These are phyloP conservation scores for Boletales sp. DNA, from an alignment of 768 basidiomycete genomes.

Conservation along the genomic window DNA sequence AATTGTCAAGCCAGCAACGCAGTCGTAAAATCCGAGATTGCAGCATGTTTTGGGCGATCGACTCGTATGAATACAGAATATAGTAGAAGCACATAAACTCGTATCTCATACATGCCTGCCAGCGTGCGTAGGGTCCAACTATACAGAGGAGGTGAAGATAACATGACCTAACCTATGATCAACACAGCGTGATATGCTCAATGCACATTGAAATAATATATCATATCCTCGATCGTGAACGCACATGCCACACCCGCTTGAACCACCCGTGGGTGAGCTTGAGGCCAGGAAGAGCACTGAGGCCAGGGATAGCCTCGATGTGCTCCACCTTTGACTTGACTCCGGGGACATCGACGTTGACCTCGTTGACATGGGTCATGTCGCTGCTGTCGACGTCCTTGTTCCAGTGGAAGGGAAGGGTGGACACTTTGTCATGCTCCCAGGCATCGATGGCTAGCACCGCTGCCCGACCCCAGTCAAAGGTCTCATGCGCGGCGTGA, in stretches of 20 bases:
- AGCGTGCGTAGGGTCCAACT: too few relatives aligned
- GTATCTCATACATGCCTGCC: not conserved
- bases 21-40: not conserved
- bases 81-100: constrained; percentile 6
- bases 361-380: constrained; percentile 11
- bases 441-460: constrained; percentile 62
- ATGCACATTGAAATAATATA: not conserved
- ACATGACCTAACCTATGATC: not conserved
- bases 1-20: constrained; percentile 35
- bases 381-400: constrained; percentile 35
- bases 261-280: constrained; percentile 28
- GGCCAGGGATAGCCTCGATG: constrained; percentile 18
- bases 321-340: constrained; percentile 17
- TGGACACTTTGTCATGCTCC: constrained; percentile 35
- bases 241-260: constrained; percentile 33
- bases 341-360: not conserved
- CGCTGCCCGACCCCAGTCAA: constrained; percentile 77
- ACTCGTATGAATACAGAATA: not conserved
- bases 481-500: constrained; percentile 48
- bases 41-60: not conserved
- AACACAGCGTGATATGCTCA: constrained; percentile 5
- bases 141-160: too few relatives aligned
- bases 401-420: constrained; percentile 49
- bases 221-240: constrained; percentile 23
- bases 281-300: constrained; percentile 20